Base-by-base conservation (phyloP, 257 asterid species). In the Rhazya stricta region DNA sequence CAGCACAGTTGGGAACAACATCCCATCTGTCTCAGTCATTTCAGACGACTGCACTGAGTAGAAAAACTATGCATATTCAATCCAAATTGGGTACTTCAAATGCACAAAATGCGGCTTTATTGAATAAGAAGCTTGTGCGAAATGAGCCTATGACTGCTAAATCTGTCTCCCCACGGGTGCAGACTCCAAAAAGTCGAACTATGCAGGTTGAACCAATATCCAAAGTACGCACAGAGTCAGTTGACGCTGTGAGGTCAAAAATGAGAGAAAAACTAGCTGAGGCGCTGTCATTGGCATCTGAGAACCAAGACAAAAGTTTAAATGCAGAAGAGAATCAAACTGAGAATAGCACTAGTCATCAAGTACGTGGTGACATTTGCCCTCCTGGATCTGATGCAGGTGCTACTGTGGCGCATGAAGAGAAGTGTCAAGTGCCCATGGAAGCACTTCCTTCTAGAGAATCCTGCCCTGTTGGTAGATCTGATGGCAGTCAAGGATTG, bases 191-290 rank as follows among this genome's bases (percentile, higher is more conserved):
- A 81, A 83, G 79, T 61, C 90, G 89, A 78, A 77, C 90, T 42
- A 51, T 79, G 53, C 94, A 82, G 72, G 74, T 78, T n/a, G 90
- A 79, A 51, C 69, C 96, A 56, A 75, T 81, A 54, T 81, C 95
- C 75, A 94, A 89, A 87, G 80, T 4, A 66, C 85, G 79, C 39
- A 72, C 69, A 0, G 95, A 87, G 79, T 84, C 97, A 23, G 85
- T 84, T 67, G 96, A 85, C 73, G 92, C 90, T 56, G 85, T 92
- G 41, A 87, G 98, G 86, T 91, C 96, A 74, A 95, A 95, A 84
- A 92, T 95, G 99, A 88, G 96, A 88, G 98, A 95, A 78, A 85
- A 92, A 76, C 74, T 95, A 32, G 91, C 90, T 80, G 90, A 90
- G 78, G 96, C 98, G 21, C 73, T 95, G 72, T 88, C 87, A 39